These are phyloP conservation scores for Raffaelea albimanens DNA, from an alignment of 2,329 filamentous ascomycete genomes.

Conservation along the genomic window DNA sequence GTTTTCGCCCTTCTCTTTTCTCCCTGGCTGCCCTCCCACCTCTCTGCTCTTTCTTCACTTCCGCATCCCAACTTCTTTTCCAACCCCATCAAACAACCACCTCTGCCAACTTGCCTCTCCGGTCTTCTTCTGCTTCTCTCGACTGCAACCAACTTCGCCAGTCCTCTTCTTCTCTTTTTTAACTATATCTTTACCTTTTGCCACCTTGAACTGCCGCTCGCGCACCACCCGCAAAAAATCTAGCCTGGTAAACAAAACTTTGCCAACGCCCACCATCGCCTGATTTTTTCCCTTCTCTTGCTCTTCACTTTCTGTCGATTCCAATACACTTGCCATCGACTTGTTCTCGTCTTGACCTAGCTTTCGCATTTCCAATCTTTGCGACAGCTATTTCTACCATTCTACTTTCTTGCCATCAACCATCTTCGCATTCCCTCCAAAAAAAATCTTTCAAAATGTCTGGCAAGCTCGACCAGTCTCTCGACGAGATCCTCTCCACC, in stretches of 20 bases:
- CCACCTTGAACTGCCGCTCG: neutral
- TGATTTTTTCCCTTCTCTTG: neutral
- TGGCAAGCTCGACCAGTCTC: slow-evolving; percentile 91
- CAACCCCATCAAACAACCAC: no score
- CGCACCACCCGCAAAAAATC: no score
- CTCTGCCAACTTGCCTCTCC: slow-evolving; percentile 4
- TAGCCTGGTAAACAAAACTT: no score
- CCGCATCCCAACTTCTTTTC: slow-evolving; percentile 9
- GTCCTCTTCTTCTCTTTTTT: slow-evolving; percentile 12
- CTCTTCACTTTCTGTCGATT: neutral
- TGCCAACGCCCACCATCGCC: neutral
- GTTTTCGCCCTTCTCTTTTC: neutral
- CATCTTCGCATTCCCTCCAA: no score
- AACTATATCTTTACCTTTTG: neutral
- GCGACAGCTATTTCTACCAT: neutral
- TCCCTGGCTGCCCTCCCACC: neutral
- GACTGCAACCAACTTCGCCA: slow-evolving; percentile 25
- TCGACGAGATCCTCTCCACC: slow-evolving; percentile 91
- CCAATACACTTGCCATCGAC: neutral
- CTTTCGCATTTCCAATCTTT: neutral
- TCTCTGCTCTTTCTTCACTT: slow-evolving; percentile 10
- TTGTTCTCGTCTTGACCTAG: neutral
- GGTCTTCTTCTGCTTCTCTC: slow-evolving; percentile 13
- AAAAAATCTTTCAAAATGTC: slow-evolving; percentile 53
- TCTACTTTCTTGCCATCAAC: neutral